Evolutionary conservation across 768 basidiomycete genomes (phyloP).

Genomic region (Clathrus columnatus): DNA sequence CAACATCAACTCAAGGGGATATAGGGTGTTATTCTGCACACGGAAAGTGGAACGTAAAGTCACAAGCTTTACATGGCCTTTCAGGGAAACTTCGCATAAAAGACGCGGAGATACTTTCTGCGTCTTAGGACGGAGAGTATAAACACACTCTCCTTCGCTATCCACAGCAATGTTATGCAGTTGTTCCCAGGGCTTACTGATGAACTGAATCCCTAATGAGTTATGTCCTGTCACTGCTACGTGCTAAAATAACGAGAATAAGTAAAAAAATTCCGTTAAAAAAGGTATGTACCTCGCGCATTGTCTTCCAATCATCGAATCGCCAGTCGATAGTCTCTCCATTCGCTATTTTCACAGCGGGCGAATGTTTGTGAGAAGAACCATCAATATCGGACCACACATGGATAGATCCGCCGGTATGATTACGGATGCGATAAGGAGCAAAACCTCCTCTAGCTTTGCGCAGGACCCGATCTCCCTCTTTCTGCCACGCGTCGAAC

Average conservation of each 20-base stretch:
- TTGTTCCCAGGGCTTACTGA: constrained; percentile 84
- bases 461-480: constrained; percentile 61
- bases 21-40: constrained; percentile 83
- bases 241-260: constrained; percentile 32
- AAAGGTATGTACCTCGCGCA: constrained; percentile 64
- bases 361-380: constrained; percentile 36
- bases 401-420: constrained; percentile 77
- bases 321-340: constrained; percentile 86
- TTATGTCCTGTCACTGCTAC: constrained; percentile 68
- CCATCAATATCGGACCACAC: constrained; percentile 80
- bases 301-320: constrained; percentile 91
- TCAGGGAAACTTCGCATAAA: constrained; percentile 80
- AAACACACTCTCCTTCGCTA: constrained; percentile 84
- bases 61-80: constrained; percentile 90
- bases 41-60: constrained; percentile 90
- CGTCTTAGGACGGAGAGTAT: constrained; percentile 71
- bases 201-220: constrained; percentile 74
- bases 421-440: constrained; percentile 87
- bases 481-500: constrained; percentile 62
- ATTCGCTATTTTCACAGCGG: constrained; percentile 54
- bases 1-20: constrained; percentile 85
- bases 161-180: constrained; percentile 86
- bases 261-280: constrained; percentile 32
- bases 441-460: constrained; percentile 83
- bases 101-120: constrained; percentile 72